Conservation (phyloP, 495 filamentous ascomycete species). For the Lineolata rhizophorae region DNA sequence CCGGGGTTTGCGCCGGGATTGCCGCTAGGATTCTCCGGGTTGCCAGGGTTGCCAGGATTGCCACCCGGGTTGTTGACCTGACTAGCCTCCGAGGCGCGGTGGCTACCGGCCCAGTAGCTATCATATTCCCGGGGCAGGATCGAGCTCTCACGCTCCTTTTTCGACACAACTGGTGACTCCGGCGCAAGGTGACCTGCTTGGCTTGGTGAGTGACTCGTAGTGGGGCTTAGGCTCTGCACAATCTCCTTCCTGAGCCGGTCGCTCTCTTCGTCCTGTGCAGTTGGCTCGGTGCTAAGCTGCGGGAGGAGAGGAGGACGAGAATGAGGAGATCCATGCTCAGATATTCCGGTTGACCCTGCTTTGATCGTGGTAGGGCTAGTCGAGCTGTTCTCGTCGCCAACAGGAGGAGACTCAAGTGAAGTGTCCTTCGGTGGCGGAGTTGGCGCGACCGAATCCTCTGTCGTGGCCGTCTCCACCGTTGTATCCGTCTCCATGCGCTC, state of each 20-base stretch:
- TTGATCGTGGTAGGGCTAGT: no score
- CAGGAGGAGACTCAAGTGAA: no score
- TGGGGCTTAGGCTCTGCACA: constrained; percentile 45
- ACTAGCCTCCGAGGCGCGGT: constrained; percentile 13
- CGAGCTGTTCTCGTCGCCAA: no score
- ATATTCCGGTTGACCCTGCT: no score
- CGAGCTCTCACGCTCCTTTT: no score
- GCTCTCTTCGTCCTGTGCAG: constrained; percentile 43
- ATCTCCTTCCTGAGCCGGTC: constrained; percentile 66
- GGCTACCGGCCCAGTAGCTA: constrained; percentile 30
- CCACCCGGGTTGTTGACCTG: constrained; percentile 17
- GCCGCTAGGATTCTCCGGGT: background rate
- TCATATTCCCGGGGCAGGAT: constrained; percentile 37
- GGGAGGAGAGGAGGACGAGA: no score
- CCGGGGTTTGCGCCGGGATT: no score
- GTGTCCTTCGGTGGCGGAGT: constrained; percentile 14
- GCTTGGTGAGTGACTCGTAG: no score
- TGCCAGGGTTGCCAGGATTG: no score
- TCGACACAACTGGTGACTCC: constrained; percentile 6
- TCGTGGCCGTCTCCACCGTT: constrained; percentile 11
- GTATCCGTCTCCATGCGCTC: constrained; percentile 10
- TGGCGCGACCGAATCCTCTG: no score
- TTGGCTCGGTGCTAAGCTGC: constrained; percentile 31
- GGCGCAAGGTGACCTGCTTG: background rate
- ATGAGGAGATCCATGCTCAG: no score